These are phyloP conservation scores for Schizochytrium sp. DNA, from an alignment of 108 stramenopile species.

Conservation along the genomic window DNA sequence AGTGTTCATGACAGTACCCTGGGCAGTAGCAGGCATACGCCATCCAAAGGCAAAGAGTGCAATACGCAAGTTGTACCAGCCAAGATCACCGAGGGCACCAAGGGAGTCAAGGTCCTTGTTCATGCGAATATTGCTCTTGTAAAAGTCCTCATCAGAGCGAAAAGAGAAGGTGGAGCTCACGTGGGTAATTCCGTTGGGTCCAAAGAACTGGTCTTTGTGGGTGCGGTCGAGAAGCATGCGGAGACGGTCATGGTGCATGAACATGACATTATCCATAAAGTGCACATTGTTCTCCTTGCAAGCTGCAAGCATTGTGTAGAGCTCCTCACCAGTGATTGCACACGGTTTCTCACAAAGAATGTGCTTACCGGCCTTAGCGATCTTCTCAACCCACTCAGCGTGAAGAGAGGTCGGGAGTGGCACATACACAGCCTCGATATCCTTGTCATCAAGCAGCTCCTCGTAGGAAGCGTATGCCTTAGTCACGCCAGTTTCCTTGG, in stretches of 20 bases:
- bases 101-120: constrained; percentile 62
- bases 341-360: constrained; percentile 68
- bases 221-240: neutral
- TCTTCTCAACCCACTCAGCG: constrained; percentile 66
- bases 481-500: neutral
- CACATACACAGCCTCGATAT: constrained; percentile 64
- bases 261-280: constrained; percentile 65
- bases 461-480: constrained; percentile 59
- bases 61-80: constrained; percentile 63
- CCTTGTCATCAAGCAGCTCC: neutral
- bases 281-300: constrained; percentile 32
- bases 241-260: constrained; percentile 66
- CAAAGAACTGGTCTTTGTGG: neutral
- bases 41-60: constrained; percentile 45
- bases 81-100: constrained; percentile 63
- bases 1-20: neutral
- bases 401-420: constrained; percentile 65
- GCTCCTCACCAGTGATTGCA: neutral
- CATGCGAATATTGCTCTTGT: constrained; percentile 49
- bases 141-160: constrained; percentile 14
- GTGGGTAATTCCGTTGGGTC: neutral
- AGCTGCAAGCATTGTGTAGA: constrained; percentile 15
- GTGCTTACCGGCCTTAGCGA: constrained; percentile 65
- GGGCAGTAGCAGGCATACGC: neutral
- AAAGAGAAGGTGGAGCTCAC: constrained; percentile 55